A percentile compares a stretch with the other conserved stretches of the same genome.
Evolutionary conservation across 164 flowering plant genomes (phyloP).

Genomic region (Euptelea pleiosperma): DNA sequence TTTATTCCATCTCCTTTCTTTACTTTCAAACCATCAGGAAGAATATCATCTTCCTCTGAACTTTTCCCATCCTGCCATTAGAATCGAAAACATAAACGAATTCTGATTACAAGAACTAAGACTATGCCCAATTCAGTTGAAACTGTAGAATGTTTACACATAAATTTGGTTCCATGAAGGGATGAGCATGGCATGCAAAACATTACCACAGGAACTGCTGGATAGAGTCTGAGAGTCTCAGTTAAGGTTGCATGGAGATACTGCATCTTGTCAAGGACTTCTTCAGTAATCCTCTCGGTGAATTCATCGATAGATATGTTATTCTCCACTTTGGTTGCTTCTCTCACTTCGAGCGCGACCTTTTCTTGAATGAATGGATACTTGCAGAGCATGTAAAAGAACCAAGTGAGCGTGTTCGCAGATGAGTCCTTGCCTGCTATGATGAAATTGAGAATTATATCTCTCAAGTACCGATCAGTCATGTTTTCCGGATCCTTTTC

Average conservation of each 20-base stretch:
- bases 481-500: slow-evolving; percentile 46
- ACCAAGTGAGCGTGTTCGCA: slow-evolving; percentile 66
- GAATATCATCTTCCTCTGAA: slow-evolving; percentile 46
- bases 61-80: slow-evolving; percentile 52
- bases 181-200: neutral
- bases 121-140: too few species aligned
- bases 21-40: slow-evolving; percentile 58
- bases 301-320: slow-evolving; percentile 25
- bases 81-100: neutral
- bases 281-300: slow-evolving; percentile 44
- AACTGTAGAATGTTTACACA: too few species aligned
- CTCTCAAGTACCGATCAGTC: slow-evolving; percentile 56
- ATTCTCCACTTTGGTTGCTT: slow-evolving; percentile 9
- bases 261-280: slow-evolving; percentile 65
- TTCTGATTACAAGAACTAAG: neutral
- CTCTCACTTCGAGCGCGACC: slow-evolving; percentile 42
- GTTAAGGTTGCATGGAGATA: slow-evolving; percentile 80
- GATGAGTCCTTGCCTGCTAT: slow-evolving; percentile 66
- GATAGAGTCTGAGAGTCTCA: slow-evolving; percentile 84
- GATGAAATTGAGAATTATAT: slow-evolving; percentile 55
- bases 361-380: slow-evolving; percentile 59
- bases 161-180: too few species aligned
- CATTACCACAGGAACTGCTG: slow-evolving; percentile 83
- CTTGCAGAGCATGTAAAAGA: slow-evolving; percentile 63
- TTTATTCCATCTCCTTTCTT: slow-evolving; percentile 52